Base-by-base conservation (phyloP, 1,284 basidiomycete genomes). In the Gastroboletus turbinatus region DNA sequence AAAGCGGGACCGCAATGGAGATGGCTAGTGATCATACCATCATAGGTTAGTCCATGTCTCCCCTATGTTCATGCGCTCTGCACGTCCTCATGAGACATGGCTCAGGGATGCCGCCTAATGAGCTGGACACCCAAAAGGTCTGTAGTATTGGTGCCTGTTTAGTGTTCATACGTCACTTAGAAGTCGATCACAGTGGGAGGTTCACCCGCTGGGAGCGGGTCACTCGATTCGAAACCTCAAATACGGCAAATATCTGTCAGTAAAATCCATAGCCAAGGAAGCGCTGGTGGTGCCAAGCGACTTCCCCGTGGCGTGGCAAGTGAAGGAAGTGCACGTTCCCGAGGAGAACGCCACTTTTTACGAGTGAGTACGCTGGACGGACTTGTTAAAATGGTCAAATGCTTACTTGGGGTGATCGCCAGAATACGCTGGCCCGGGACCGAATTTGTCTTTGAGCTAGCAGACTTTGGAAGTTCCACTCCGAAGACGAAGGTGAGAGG, bases 1-100 rank as follows among this genome's bases (percentile, higher is more conserved):
- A 70, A 57, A 72, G 67, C 21, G 69, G 70, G n/a, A 72, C 67
- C 13, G 62, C 70, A 17, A 68, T 69, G 66, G 67, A 70, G 38
- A 55, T 72, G 66, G 39, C 57, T 0, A 67, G 59, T 23, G 57
- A 72, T 36, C 40, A 70, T n/a, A 36, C 49, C 19, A 50, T 68
- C 46, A 58, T 70, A 33, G 67, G 67, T 63, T 30, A 46, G 67
- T 51, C 11, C 21, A 23, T 39, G n/a, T 19, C 14, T 32, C 2
- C 11, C 3, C 14, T 13, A 25, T 19, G 16, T 23, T 21, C 5
- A 14, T 30, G 10, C 27, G 4, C 13, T 33, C 5, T 33, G 23
- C 23, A 38, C 27, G n/a, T 48, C 3, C 59, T 56, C 16, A 68
- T 6, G 36, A 42, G 6, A 30, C n/a, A 51, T 43, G 27, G 21